These are phyloP conservation scores for Mortierella sp. DNA, from an alignment of 371 early-diverging fungal species.

Conservation along the genomic window DNA sequence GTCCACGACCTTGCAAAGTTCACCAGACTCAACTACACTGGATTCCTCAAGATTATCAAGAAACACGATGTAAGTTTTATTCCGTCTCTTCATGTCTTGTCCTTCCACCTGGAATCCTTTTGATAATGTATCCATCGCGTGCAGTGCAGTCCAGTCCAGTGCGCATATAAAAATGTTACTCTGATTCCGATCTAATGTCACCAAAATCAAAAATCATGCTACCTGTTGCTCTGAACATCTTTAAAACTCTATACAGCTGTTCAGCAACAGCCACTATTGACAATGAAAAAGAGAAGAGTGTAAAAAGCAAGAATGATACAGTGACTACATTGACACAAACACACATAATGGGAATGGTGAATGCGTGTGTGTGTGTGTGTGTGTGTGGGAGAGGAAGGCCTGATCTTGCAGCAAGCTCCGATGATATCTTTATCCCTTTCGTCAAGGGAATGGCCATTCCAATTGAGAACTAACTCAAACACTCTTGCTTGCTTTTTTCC, in stretches of 20 bases:
- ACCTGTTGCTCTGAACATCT: too few species aligned
- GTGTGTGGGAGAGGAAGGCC: too few species aligned
- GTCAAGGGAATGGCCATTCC: too few species aligned
- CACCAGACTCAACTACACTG: constrained; percentile 95
- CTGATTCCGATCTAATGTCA: constrained; percentile 17
- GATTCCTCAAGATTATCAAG: constrained; percentile 96
- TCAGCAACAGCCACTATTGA: too few species aligned
- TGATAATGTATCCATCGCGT: neutral
- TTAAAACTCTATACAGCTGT: too few species aligned
- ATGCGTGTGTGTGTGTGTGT: too few species aligned
- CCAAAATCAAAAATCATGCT: too few species aligned
- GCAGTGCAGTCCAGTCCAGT: neutral
- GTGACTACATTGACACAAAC: too few species aligned
- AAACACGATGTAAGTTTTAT: constrained; percentile 85
- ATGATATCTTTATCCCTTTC: too few species aligned
- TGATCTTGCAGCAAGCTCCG: too few species aligned
- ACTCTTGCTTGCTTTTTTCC: neutral
- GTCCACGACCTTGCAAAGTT: constrained; percentile 93
- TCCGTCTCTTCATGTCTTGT: constrained; percentile 2
- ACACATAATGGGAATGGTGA: too few species aligned
- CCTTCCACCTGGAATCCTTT: constrained; percentile 2
- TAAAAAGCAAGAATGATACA: too few species aligned
- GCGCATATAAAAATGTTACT: neutral
- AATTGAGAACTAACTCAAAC: constrained; percentile 3
- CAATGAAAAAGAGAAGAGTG: neutral